These are phyloP conservation scores for Stachybotrys chlorohalonatus DNA, from an alignment of 2,329 filamentous ascomycete genomes.

Conservation along the genomic window DNA sequence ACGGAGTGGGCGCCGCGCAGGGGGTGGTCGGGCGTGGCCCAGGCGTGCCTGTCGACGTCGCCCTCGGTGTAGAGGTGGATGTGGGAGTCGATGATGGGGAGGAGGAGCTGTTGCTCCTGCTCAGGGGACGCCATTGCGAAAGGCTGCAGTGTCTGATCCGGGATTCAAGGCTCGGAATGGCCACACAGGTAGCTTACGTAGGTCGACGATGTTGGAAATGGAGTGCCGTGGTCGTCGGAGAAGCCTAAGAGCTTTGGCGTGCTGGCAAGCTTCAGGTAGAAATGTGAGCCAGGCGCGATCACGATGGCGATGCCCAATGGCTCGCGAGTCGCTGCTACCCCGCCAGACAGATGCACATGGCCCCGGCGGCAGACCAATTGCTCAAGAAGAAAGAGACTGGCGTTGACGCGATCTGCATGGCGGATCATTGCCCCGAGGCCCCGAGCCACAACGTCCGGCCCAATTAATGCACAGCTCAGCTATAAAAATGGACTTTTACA, in stretches of 20 bases:
- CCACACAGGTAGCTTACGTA: too few relatives aligned
- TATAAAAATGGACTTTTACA: too few relatives aligned
- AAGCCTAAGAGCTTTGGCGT: not conserved
- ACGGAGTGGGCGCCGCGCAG: slow-evolving; percentile 58
- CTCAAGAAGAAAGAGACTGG: not conserved
- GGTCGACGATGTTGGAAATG: not conserved
- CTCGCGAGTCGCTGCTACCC: not conserved
- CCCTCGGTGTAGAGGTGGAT: slow-evolving; percentile 75
- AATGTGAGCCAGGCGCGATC: too few relatives aligned
- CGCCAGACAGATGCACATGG: not conserved
- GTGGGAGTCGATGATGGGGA: slow-evolving; percentile 77
- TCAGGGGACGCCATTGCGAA: not conserved
- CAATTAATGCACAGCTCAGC: not conserved
- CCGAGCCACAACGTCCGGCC: not conserved
- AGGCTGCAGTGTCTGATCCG: too few relatives aligned
- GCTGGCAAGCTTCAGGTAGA: not conserved
- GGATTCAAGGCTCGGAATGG: too few relatives aligned
- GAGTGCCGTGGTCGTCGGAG: not conserved
- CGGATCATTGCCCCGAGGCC: not conserved
- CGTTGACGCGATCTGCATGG: not conserved
- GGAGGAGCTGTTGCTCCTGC: slow-evolving; percentile 27
- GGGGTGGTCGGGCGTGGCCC: slow-evolving; percentile 52
- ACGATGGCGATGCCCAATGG: not conserved
- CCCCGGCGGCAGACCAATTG: not conserved
- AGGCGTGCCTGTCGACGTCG: slow-evolving; percentile 58